These are phyloP conservation scores for Globisporangium abappressorium DNA, from an alignment of 352 stramenopile species.

Conservation along the genomic window DNA sequence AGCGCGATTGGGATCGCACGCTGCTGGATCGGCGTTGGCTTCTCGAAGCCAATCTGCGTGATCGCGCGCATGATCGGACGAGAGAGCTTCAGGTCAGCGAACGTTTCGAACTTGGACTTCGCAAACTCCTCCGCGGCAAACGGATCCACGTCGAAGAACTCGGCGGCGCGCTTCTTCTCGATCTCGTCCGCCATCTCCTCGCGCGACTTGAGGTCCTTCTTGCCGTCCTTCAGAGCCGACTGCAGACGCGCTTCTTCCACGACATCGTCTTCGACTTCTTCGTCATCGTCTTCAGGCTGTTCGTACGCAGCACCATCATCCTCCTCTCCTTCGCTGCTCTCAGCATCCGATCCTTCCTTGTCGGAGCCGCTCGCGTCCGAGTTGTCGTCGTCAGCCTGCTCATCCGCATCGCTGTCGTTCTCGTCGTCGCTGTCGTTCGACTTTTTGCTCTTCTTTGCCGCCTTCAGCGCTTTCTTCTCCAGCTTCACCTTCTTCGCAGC, in stretches of 20 bases:
- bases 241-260: slow-evolving; percentile 76
- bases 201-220: slow-evolving; percentile 44
- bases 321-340: slow-evolving; percentile 10
- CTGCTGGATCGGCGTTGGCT: slow-evolving; percentile 94
- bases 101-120: slow-evolving; percentile 89
- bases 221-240: slow-evolving; percentile 54
- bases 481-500: slow-evolving; percentile 54
- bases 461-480: slow-evolving; percentile 46
- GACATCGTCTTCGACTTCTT: slow-evolving; percentile 60
- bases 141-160: slow-evolving; percentile 82
- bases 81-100: slow-evolving; percentile 96
- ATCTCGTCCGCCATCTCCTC: slow-evolving; percentile 69
- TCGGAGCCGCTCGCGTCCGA: slow-evolving; percentile 23
- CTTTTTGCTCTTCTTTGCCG: slow-evolving; percentile 31
- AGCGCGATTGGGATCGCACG: slow-evolving; percentile 93
- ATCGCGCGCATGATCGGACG: slow-evolving; percentile 96
- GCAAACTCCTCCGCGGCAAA: slow-evolving; percentile 74
- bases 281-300: slow-evolving; percentile 38
- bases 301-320: slow-evolving; percentile 34
- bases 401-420: slow-evolving; percentile 14
- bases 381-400: slow-evolving; percentile 25
- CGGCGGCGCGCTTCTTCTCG: slow-evolving; percentile 77
- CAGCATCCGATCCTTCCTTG: neutral
- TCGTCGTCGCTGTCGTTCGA: slow-evolving; percentile 15
- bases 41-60: slow-evolving; percentile 95